phyloP scores from a whole-genome alignment of 257 asterid species.

The Solanum commersonii region DNA sequence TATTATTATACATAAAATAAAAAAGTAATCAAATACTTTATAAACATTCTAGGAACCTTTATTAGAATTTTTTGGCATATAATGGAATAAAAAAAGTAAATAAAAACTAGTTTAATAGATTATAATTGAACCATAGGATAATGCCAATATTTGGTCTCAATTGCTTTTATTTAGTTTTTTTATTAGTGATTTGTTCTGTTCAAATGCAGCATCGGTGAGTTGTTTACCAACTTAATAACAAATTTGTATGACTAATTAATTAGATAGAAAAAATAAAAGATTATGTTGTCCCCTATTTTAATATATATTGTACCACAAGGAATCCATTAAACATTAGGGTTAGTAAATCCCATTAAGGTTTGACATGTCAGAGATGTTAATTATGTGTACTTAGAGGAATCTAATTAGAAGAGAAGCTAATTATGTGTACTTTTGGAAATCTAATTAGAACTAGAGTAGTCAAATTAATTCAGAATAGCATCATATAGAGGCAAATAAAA shows the following conservation, averaged over 20 bases:
- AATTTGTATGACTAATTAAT: not conserved
- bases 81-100: not conserved
- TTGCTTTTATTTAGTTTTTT: not conserved
- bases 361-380: not conserved
- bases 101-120: not conserved
- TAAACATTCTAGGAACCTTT: constrained; percentile 22
- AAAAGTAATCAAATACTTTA: not conserved
- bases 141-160: constrained; percentile 3
- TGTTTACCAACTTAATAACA: constrained; percentile 8
- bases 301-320: not conserved
- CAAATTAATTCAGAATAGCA: not conserved
- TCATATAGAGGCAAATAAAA: not conserved
- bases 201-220: constrained; percentile 11
- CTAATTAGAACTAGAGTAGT: not conserved
- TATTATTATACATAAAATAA: not conserved
- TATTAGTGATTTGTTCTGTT: constrained; percentile 2
- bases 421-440: not conserved
- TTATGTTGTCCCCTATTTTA: not conserved
- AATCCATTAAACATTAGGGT: not conserved
- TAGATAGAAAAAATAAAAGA: not conserved
- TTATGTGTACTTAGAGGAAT: not conserved
- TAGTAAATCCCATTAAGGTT: not conserved
- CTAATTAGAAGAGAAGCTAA: not conserved
- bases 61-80: constrained; percentile 5
- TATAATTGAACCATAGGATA: not conserved